These are phyloP conservation scores for Podaxis mareebaensis DNA, from an alignment of 768 basidiomycete species.

Conservation along the genomic window DNA sequence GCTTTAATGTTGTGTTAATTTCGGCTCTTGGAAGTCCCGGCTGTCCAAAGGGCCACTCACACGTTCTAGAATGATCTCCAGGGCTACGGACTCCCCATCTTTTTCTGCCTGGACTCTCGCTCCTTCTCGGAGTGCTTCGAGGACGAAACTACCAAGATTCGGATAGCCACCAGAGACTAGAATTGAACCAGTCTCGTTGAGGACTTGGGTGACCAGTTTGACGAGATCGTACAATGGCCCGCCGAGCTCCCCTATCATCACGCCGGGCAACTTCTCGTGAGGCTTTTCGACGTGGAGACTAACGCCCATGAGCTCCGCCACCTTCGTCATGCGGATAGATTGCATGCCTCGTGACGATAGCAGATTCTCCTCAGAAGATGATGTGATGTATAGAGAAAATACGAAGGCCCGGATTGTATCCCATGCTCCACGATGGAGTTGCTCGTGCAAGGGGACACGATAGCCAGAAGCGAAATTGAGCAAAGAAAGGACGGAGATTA, in stretches of 20 bases:
- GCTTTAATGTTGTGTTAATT: constrained; percentile 39
- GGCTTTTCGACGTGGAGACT: constrained; percentile 67
- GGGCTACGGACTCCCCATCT: constrained; percentile 11
- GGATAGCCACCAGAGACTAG: constrained; percentile 61
- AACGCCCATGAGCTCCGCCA: constrained; percentile 76
- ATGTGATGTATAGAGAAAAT: constrained; percentile 71
- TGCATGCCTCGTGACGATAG: constrained; percentile 71
- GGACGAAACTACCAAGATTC: constrained; percentile 73
- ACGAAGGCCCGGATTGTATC: constrained; percentile 78
- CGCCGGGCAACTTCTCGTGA: constrained; percentile 67
- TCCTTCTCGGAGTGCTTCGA: constrained; percentile 63
- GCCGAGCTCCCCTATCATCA: constrained; percentile 74
- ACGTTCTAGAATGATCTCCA: constrained; percentile 60
- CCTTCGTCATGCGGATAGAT: constrained; percentile 47
- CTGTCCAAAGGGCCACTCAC: constrained; percentile 37
- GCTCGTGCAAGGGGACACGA: constrained; percentile 67
- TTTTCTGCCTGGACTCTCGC: constrained; percentile 28
- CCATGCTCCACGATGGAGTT: constrained; percentile 80
- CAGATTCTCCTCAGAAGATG: constrained; percentile 55
- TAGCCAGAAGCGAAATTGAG: constrained; percentile 87
- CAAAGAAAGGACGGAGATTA: constrained; percentile 74
- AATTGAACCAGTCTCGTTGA: constrained; percentile 74
- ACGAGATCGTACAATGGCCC: constrained; percentile 77
- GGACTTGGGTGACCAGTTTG: constrained; percentile 56
- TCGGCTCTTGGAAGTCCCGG: not conserved